These are phyloP conservation scores for Coelastrella sp. DNA, from an alignment of 139 green algal species.

Conservation along the genomic window DNA sequence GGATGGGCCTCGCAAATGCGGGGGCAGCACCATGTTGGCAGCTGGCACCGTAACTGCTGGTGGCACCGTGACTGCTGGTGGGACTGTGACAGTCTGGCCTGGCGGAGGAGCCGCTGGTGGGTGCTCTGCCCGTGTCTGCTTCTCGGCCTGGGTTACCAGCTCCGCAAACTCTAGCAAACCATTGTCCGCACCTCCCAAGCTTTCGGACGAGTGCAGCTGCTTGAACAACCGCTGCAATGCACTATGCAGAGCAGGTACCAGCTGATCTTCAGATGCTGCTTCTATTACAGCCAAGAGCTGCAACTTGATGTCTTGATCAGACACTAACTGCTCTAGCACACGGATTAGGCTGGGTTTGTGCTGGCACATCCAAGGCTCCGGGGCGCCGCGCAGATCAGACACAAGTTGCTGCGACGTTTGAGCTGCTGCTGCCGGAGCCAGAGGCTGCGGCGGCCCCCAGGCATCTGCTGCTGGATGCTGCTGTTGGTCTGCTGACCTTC, in stretches of 20 bases:
- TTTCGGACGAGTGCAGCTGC: too few species aligned
- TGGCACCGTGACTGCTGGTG: background rate
- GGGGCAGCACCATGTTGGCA: background rate
- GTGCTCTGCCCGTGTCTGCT: background rate
- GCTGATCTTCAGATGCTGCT: background rate
- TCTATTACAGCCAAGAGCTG: background rate
- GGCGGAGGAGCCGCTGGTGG: background rate
- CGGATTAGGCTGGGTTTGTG: background rate
- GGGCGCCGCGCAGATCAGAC: background rate
- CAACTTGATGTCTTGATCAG: background rate
- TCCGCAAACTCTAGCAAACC: background rate
- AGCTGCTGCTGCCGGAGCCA: background rate
- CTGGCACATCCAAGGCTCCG: slow-evolving; percentile 23
- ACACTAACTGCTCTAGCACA: background rate
- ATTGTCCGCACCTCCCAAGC: too few species aligned
- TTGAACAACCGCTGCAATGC: background rate
- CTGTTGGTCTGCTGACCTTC: too few species aligned
- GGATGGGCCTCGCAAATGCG: background rate
- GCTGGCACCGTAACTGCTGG: background rate
- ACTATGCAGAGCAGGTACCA: background rate
- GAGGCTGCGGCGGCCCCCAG: background rate
- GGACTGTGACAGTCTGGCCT: background rate
- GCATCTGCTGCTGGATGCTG: background rate
- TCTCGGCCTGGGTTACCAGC: background rate
- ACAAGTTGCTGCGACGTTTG: background rate